Evolutionary conservation across 1,139 yeast genomes (phyloP).

Genomic region (Eremothecium gossypii): DNA sequence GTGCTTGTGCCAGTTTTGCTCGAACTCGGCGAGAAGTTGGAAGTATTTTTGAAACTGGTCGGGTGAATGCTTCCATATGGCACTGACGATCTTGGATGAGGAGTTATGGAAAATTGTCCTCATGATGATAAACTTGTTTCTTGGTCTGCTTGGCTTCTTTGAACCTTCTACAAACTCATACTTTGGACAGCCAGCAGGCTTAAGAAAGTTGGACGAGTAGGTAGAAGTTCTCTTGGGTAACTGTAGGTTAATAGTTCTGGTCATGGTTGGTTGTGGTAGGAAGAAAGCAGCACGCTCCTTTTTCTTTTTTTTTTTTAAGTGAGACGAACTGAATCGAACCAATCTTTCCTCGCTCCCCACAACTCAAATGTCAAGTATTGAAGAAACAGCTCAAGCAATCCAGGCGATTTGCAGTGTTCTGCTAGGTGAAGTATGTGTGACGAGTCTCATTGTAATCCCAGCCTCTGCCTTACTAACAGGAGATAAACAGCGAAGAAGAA

Average conservation of each 20-base stretch:
- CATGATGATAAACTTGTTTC: slow-evolving; percentile 7
- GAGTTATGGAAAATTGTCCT: slow-evolving; percentile 5
- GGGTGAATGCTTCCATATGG: slow-evolving; percentile 4
- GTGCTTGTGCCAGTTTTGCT: slow-evolving; percentile 3
- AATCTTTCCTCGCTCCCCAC: slow-evolving; percentile 1
- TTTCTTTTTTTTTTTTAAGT: slow-evolving; percentile 1
- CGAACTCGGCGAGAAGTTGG: slow-evolving; percentile 6
- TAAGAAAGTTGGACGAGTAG: slow-evolving; percentile 3
- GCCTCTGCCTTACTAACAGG: slow-evolving; percentile 2
- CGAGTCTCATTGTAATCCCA: slow-evolving; percentile 4
- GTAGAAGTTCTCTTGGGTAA: slow-evolving; percentile 4
- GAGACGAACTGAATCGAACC: not conserved
- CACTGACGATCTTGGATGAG: slow-evolving; percentile 5
- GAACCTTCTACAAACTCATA: slow-evolving; percentile 2
- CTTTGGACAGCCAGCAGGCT: slow-evolving; percentile 4
- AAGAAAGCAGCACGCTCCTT: not conserved
- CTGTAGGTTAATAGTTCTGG: slow-evolving; percentile 1
- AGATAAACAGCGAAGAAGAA: slow-evolving; percentile 7
- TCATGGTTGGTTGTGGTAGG: not conserved
- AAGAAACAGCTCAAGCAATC: slow-evolving; percentile 1
- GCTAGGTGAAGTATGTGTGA: slow-evolving; percentile 5
- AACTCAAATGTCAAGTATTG: slow-evolving; percentile 1
- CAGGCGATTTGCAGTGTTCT: slow-evolving; percentile 1
- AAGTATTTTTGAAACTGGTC: slow-evolving; percentile 5
- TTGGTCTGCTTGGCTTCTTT: slow-evolving; percentile 4